These are phyloP conservation scores for Lachancea waltii DNA, from an alignment of 805 yeast genomes.

Conservation along the genomic window DNA sequence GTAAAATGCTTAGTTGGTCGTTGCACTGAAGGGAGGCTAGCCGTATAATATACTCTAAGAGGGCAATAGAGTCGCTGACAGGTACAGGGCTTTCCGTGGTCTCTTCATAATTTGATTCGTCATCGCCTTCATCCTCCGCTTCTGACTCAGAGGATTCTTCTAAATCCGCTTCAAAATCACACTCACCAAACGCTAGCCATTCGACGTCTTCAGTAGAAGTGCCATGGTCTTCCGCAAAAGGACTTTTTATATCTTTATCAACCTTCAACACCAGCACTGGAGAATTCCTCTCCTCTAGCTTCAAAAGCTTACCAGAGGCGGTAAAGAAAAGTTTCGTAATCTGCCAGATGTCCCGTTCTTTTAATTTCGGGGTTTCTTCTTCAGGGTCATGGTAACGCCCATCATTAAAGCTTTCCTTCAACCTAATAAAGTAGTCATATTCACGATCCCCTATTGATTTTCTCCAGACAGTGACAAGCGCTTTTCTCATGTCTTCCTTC, in stretches of 20 bases:
- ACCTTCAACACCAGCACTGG: constrained; percentile 65
- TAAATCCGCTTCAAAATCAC: constrained; percentile 27
- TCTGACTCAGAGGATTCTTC: constrained; percentile 24
- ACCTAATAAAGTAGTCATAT: constrained; percentile 40
- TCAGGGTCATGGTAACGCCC: constrained; percentile 63
- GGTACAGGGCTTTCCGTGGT: neutral
- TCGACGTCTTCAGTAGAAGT: constrained; percentile 28
- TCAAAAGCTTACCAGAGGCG: constrained; percentile 60
- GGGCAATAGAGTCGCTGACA: constrained; percentile 38
- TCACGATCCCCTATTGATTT: constrained; percentile 9
- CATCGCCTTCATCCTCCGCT: constrained; percentile 21
- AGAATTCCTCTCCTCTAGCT: constrained; percentile 51
- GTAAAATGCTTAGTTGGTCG: constrained; percentile 47
- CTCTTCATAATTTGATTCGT: constrained; percentile 13
- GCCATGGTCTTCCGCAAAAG: constrained; percentile 19
- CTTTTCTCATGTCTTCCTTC: constrained; percentile 66
- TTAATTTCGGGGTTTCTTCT: constrained; percentile 33
- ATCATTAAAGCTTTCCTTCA: constrained; percentile 59
- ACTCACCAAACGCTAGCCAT: constrained; percentile 50
- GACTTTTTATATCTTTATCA: constrained; percentile 21
- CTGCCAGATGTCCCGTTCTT: constrained; percentile 34
- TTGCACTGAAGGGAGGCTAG: constrained; percentile 52
- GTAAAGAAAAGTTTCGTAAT: constrained; percentile 56
- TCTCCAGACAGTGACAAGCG: constrained; percentile 39
- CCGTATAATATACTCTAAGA: constrained; percentile 59